phyloP scores from a whole-genome alignment of 257 asterid genomes.

The Ligustrum vulgare region DNA sequence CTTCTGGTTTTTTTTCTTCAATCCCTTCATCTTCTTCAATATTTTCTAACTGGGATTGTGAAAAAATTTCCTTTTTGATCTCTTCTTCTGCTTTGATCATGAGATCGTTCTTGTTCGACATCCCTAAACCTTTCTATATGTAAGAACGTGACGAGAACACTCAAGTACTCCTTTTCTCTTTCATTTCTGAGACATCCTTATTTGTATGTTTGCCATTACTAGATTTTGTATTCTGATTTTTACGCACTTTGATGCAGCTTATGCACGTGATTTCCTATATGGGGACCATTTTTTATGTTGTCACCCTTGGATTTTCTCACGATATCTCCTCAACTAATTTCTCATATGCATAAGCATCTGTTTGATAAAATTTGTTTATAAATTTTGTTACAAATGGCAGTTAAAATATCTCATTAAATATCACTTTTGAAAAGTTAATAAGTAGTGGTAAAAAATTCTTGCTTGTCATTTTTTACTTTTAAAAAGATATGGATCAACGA shows the following conservation, averaged over 20 bases:
- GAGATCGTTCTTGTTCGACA: not conserved
- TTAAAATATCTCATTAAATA: too few species aligned
- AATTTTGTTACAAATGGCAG: too few species aligned
- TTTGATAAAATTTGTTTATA: too few species aligned
- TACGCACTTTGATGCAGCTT: constrained; percentile 25
- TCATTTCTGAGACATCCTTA: not conserved
- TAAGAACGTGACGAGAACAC: constrained; percentile 6
- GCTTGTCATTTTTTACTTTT: too few species aligned
- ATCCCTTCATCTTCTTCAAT: not conserved
- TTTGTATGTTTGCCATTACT: constrained; percentile 2
- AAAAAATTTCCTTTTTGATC: not conserved
- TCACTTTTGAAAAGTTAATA: too few species aligned
- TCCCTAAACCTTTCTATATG: not conserved
- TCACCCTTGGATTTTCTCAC: constrained; percentile 11
- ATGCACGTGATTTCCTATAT: constrained; percentile 16
- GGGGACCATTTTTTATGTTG: constrained; percentile 26
- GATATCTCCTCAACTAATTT: not conserved
- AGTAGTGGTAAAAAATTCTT: too few species aligned
- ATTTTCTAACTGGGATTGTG: constrained; percentile 4
- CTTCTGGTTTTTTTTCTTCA: not conserved
- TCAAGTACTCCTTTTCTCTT: constrained; percentile 7
- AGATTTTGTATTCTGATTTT: not conserved
- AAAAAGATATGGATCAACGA: too few species aligned
- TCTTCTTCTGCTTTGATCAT: constrained; percentile 12
- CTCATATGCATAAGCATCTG: not conserved